These are phyloP conservation scores for Pseudonitzschia pungens DNA, from an alignment of 108 stramenopile genomes.

Conservation along the genomic window DNA sequence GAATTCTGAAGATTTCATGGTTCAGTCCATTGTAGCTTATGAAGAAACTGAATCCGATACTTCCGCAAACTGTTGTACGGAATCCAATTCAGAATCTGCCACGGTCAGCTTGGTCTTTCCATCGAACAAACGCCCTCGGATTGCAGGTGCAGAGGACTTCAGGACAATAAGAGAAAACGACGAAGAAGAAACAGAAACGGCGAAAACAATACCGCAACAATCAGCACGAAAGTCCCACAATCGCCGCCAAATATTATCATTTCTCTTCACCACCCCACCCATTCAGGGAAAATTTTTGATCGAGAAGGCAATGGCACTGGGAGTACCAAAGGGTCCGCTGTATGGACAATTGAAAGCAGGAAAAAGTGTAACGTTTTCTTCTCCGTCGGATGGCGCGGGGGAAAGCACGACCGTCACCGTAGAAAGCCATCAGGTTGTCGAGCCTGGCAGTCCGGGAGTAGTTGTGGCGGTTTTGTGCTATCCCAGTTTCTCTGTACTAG, in stretches of 20 bases:
- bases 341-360: constrained; percentile 83
- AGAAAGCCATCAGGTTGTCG: constrained; percentile 66
- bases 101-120: neutral
- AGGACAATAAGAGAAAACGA: neutral
- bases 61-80: neutral
- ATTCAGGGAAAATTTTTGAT: constrained; percentile 78
- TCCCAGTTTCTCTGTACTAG: constrained; percentile 17
- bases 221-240: neutral
- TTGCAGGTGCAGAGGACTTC: neutral
- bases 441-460: constrained; percentile 58
- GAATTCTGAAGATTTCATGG: constrained; percentile 23
- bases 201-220: neutral
- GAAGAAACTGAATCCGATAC: neutral
- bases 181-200: neutral
- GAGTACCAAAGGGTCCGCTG: constrained; percentile 81
- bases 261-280: constrained; percentile 65
- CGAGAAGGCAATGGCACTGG: constrained; percentile 64
- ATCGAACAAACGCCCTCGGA: constrained; percentile 8
- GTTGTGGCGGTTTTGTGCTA: constrained; percentile 68
- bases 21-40: constrained; percentile 27
- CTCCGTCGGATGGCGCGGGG: constrained; percentile 2
- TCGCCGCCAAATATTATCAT: constrained; percentile 47
- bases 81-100: neutral
- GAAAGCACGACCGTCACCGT: constrained; percentile 37
- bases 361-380: constrained; percentile 71